Conservation (phyloP, 371 early-diverging fungal genomes). For the Mortierella sp. region DNA sequence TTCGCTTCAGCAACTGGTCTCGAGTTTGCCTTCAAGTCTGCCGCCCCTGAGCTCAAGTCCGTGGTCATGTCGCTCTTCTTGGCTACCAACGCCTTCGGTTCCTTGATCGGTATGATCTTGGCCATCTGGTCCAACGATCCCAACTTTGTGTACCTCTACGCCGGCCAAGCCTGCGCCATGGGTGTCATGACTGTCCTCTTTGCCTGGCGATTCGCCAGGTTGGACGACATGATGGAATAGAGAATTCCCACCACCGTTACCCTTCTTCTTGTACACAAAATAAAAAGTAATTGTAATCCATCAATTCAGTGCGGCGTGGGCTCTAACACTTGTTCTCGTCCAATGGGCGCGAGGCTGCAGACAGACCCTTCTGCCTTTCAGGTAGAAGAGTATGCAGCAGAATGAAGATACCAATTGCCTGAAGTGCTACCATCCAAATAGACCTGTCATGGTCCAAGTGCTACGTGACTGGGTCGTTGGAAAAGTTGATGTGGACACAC, state of each 20-base stretch:
- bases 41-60: slow-evolving; percentile 79
- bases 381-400: too few species aligned
- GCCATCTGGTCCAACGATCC: slow-evolving; percentile 76
- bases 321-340: too few species aligned
- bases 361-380: too few species aligned
- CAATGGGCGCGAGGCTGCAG: too few species aligned
- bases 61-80: slow-evolving; percentile 78
- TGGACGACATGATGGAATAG: slow-evolving; percentile 21
- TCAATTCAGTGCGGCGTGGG: too few species aligned
- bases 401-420: too few species aligned
- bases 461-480: too few species aligned
- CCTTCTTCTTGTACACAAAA: too few species aligned
- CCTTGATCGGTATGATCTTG: slow-evolving; percentile 72
- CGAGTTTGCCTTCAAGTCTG: slow-evolving; percentile 84
- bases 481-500: too few species aligned
- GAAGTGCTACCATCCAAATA: too few species aligned
- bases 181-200: slow-evolving; percentile 55
- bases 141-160: slow-evolving; percentile 74
- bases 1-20: slow-evolving; percentile 81
- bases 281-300: too few species aligned
- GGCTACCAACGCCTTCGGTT: slow-evolving; percentile 74
- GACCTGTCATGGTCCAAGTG: too few species aligned
- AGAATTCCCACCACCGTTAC: not conserved
- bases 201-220: slow-evolving; percentile 32
- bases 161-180: slow-evolving; percentile 63